Conservation (phyloP, 257 asterid genomes). For the Coffea eugenioides region DNA sequence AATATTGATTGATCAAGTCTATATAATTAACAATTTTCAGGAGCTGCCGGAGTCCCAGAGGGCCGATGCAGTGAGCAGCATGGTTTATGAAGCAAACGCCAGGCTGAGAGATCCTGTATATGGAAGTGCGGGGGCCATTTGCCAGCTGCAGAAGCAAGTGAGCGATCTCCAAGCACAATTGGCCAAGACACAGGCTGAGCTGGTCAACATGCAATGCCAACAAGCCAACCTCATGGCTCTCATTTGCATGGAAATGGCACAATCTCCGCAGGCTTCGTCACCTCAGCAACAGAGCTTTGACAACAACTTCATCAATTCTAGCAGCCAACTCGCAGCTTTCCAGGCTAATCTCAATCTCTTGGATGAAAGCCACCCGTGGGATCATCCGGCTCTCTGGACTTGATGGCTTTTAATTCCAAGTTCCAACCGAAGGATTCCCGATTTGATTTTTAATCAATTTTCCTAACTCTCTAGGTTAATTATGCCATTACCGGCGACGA, state of each 20-base stretch:
- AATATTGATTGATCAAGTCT: not conserved
- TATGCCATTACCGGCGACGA: conserved; percentile 6
- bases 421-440: not conserved
- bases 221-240: conserved; percentile 68
- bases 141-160: conserved; percentile 71
- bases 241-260: conserved; percentile 55
- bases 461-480: conserved; percentile 16
- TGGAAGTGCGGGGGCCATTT: conserved; percentile 75
- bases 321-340: conserved; percentile 14
- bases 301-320: conserved; percentile 16
- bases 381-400: conserved; percentile 41
- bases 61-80: conserved; percentile 77
- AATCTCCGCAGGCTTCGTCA: conserved; percentile 26
- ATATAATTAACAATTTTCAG: conserved; percentile 21
- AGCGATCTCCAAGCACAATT: conserved; percentile 66
- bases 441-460: conserved; percentile 12
- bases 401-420: conserved; percentile 5
- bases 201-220: conserved; percentile 65
- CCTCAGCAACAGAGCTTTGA: conserved; percentile 30
- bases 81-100: conserved; percentile 86
- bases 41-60: conserved; percentile 68
- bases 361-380: conserved; percentile 47
- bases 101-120: conserved; percentile 76
- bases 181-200: conserved; percentile 65
- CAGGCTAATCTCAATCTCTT: conserved; percentile 36